These are phyloP conservation scores for Yamadazyma nakazawae DNA, from an alignment of 805 yeast genomes.

Conservation along the genomic window DNA sequence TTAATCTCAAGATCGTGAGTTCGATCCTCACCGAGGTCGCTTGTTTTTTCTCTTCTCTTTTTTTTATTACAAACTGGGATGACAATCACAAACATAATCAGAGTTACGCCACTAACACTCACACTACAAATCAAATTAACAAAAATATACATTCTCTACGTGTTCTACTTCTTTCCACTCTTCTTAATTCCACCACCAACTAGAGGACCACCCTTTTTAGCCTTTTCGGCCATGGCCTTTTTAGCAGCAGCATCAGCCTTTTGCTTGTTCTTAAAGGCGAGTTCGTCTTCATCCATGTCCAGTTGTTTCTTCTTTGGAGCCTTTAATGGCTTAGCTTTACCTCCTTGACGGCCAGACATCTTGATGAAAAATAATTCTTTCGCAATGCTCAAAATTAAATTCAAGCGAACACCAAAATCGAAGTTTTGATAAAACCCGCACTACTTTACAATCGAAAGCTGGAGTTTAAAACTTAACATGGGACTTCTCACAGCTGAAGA, in stretches of 20 bases:
- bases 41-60: conserved; percentile 12
- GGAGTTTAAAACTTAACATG: conserved; percentile 20
- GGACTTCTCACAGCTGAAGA: conserved; percentile 49
- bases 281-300: conserved; percentile 80
- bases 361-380: conserved; percentile 5
- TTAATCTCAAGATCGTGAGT: conserved; percentile 29
- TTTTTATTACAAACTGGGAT: too few relatives aligned
- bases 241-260: conserved; percentile 92
- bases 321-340: conserved; percentile 89
- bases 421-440: not conserved
- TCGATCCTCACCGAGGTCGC: conserved; percentile 27
- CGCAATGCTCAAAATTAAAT: not conserved
- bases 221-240: conserved; percentile 85
- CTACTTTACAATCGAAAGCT: not conserved
- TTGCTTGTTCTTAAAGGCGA: conserved; percentile 89
- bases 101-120: not conserved
- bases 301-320: conserved; percentile 78
- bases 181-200: conserved; percentile 95
- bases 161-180: conserved; percentile 46
- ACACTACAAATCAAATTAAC: not conserved
- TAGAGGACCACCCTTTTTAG: conserved; percentile 86
- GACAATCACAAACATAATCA: not conserved
- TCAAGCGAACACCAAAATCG: not conserved
- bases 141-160: not conserved
- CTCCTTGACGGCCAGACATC: conserved; percentile 98